These are phyloP conservation scores for Nepenthes gracilis DNA, from an alignment of 148 eudicot genomes.

Conservation along the genomic window DNA sequence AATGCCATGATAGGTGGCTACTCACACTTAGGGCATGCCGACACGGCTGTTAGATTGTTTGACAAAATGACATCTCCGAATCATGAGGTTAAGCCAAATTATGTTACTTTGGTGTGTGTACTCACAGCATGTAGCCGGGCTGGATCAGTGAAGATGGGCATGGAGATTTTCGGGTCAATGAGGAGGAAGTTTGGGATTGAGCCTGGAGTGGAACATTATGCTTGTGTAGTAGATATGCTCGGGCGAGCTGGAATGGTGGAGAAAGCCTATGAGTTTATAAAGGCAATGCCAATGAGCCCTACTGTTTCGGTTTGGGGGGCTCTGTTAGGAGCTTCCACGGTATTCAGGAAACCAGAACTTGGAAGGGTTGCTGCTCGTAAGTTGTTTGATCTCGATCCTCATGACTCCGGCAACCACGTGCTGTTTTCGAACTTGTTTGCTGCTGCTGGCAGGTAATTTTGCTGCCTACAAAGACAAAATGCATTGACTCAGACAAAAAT, in stretches of 20 bases:
- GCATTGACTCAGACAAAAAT: too few species aligned
- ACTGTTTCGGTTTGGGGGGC: slow-evolving; percentile 52
- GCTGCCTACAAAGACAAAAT: not conserved
- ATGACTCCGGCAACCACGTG: slow-evolving; percentile 44
- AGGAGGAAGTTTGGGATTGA: slow-evolving; percentile 23
- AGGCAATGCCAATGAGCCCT: slow-evolving; percentile 27
- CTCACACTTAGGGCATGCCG: slow-evolving; percentile 47
- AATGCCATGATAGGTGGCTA: slow-evolving; percentile 51
- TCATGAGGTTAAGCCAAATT: slow-evolving; percentile 24
- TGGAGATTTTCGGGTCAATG: slow-evolving; percentile 49
- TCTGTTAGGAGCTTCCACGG: slow-evolving; percentile 38
- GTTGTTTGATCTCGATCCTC: slow-evolving; percentile 42
- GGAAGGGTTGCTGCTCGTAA: slow-evolving; percentile 48
- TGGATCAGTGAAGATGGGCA: slow-evolving; percentile 40
- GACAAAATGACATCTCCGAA: slow-evolving; percentile 18
- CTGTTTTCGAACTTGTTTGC: slow-evolving; percentile 48
- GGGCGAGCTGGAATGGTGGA: slow-evolving; percentile 50
- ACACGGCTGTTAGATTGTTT: slow-evolving; percentile 35
- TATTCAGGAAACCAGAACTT: slow-evolving; percentile 32
- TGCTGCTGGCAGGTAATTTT: slow-evolving; percentile 34
- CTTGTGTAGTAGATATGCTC: slow-evolving; percentile 52
- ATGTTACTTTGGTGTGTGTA: slow-evolving; percentile 46
- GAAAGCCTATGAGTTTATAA: slow-evolving; percentile 32
- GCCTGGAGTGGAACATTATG: slow-evolving; percentile 49
- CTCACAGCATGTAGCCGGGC: slow-evolving; percentile 51